Conservation (phyloP, 2,329 filamentous ascomycete genomes). For the Trichophyton mentagrophytes region DNA sequence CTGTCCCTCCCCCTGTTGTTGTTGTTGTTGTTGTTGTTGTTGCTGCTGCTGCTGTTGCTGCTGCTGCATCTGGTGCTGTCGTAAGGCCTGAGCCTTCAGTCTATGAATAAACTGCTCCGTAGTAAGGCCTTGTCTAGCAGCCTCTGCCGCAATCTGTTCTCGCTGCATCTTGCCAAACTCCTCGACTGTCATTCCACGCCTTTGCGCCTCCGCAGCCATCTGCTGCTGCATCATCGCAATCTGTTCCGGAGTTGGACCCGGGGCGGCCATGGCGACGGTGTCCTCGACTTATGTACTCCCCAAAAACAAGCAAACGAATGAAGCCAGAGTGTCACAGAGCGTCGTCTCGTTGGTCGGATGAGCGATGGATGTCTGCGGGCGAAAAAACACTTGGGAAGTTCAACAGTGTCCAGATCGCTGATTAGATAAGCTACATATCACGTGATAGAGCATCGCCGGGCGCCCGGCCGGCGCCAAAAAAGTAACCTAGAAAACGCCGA, state of each 20-base stretch:
- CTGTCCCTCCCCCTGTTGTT: conserved; percentile 17
- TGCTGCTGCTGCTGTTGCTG: conserved; percentile 30
- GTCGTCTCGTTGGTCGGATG: neutral
- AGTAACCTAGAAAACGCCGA: neutral
- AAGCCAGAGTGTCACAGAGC: neutral
- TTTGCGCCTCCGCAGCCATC: conserved; percentile 68
- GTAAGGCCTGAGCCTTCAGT: conserved; percentile 23
- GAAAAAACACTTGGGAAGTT: neutral
- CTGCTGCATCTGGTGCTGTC: conserved; percentile 26
- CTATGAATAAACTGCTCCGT: conserved; percentile 38
- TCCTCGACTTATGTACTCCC: neutral
- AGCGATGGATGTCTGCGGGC: neutral
- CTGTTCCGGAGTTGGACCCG: conserved; percentile 63
- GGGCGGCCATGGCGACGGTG: conserved; percentile 19
- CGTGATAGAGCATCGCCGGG: neutral
- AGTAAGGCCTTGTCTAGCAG: conserved; percentile 40
- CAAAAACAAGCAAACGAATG: neutral
- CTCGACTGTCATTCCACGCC: conserved; percentile 70
- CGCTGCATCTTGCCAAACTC: conserved; percentile 59
- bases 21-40: conserved; percentile 4
- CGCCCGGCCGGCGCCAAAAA: too few relatives aligned
- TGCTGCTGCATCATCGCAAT: conserved; percentile 73
- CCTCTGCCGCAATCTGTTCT: conserved; percentile 34
- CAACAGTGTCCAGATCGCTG: conserved; percentile 3
- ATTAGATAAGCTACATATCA: neutral